Percentiles rank a stretch among this genome's conserved stretches.
phyloP scores from a whole-genome alignment of 306 rosid genomes.

The Cucumis cinereus region DNA sequence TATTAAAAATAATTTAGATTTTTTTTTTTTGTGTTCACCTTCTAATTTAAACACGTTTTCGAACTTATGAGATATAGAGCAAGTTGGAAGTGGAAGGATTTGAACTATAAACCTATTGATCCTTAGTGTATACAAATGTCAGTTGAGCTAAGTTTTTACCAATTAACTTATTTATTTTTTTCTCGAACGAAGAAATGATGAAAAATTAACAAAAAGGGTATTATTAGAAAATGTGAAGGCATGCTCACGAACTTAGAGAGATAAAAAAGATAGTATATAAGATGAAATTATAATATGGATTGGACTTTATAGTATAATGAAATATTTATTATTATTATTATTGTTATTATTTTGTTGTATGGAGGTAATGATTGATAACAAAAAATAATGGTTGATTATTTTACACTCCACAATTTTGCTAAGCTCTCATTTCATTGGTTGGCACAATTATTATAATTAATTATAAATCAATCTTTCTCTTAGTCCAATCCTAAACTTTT shows the following conservation, averaged over 20 bases:
- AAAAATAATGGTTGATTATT: neutral
- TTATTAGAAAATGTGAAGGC: neutral
- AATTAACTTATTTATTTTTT: too few relatives aligned
- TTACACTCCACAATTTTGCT: neutral
- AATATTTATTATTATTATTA: neutral
- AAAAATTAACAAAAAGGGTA: neutral
- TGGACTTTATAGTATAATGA: neutral
- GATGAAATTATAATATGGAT: neutral
- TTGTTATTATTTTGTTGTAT: neutral
- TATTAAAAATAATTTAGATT: too few relatives aligned
- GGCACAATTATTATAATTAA: slow-evolving; percentile 5
- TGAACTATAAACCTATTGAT: too few relatives aligned
- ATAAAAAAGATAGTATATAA: neutral
- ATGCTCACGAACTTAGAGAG: neutral
- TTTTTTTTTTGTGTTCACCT: too few relatives aligned
- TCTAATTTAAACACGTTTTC: too few relatives aligned
- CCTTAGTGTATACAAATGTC: too few relatives aligned
- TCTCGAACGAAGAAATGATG: neutral
- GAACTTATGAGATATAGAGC: too few relatives aligned
- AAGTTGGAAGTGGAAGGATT: too few relatives aligned
- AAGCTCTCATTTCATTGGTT: slow-evolving; percentile 4
- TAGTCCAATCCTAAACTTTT: neutral
- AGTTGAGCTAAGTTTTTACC: too few relatives aligned
- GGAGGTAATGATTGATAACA: neutral
- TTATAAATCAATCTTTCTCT: neutral